These are phyloP conservation scores for Cordyceps militaris DNA, from an alignment of 2,329 filamentous ascomycete genomes.

Conservation along the genomic window DNA sequence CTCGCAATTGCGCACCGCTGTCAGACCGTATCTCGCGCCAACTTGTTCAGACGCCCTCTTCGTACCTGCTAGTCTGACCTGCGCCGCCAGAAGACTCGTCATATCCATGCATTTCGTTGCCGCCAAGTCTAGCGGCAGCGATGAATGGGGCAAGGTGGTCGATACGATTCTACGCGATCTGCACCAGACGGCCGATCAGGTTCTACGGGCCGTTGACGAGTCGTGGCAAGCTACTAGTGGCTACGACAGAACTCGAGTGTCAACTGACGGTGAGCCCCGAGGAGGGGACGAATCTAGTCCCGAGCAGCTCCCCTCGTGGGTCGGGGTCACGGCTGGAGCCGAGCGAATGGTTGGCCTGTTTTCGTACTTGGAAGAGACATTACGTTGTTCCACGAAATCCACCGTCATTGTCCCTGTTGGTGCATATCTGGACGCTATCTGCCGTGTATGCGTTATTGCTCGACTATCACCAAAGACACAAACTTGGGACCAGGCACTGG, in stretches of 20 bases:
- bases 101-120: conserved; percentile 72
- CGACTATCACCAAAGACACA: conserved; percentile 42
- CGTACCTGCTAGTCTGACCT: conserved; percentile 45
- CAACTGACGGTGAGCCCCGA: conserved; percentile 38
- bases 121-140: conserved; percentile 66
- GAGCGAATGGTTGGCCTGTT: conserved; percentile 63
- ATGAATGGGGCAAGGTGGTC: conserved; percentile 71
- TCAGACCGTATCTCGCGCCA: conserved; percentile 55
- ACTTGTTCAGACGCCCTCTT: conserved; percentile 46
- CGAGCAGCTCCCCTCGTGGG: conserved; percentile 61
- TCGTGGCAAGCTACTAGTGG: conserved; percentile 66
- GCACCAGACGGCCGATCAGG: conserved; percentile 65
- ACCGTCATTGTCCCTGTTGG: conserved; percentile 62
- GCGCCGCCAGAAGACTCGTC: conserved; percentile 56
- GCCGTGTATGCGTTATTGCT: conserved; percentile 61
- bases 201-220: conserved; percentile 74
- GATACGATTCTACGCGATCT: conserved; percentile 54
- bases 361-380: conserved; percentile 53
- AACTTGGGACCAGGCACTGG: conserved; percentile 43
- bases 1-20: conserved; percentile 56
- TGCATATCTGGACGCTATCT: conserved; percentile 59
- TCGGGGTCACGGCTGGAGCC: conserved; percentile 64
- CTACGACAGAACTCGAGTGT: conserved; percentile 35
- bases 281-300: conserved; percentile 36
- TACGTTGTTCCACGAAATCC: conserved; percentile 57